These are phyloP conservation scores for Skeletonema potamos DNA, from an alignment of 108 stramenopile genomes.

Conservation along the genomic window DNA sequence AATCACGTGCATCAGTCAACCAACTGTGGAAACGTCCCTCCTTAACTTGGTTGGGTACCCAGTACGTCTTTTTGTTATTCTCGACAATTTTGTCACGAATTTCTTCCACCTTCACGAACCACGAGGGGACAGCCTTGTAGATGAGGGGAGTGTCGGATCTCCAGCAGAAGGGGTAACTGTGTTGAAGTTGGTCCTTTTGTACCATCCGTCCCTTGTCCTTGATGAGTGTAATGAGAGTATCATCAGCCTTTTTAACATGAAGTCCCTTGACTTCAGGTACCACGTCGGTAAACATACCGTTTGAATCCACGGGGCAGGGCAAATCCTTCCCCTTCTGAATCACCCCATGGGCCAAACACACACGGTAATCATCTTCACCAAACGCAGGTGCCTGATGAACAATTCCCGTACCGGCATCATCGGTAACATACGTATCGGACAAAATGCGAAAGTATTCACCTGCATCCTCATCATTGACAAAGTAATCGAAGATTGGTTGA, in stretches of 20 bases:
- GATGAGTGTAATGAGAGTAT: slow-evolving; percentile 80
- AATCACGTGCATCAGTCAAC: slow-evolving; percentile 97
- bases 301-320: slow-evolving; percentile 95
- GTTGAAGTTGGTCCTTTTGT: slow-evolving; percentile 88
- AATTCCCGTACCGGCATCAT: slow-evolving; percentile 98
- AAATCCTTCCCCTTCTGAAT: slow-evolving; percentile 92
- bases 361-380: slow-evolving; percentile 99
- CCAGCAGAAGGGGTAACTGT: slow-evolving; percentile 99
- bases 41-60: slow-evolving; percentile 95
- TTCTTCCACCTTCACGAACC: slow-evolving; percentile 97
- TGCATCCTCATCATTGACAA: slow-evolving; percentile 54
- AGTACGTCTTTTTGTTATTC: slow-evolving; percentile 97
- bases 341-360: slow-evolving; percentile 93
- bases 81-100: slow-evolving; percentile 92
- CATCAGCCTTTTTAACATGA: slow-evolving; percentile 97
- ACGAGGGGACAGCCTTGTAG: slow-evolving; percentile 99
- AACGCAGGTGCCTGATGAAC: slow-evolving; percentile 99
- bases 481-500: slow-evolving; percentile 93
- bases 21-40: slow-evolving; percentile 99
- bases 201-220: slow-evolving; percentile 91
- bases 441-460: slow-evolving; percentile 83
- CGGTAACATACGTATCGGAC: slow-evolving; percentile 95
- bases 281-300: slow-evolving; percentile 89
- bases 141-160: slow-evolving; percentile 99
- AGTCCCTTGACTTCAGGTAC: slow-evolving; percentile 86